phyloP scores from a whole-genome alignment of 1,139 yeast species.

The Yamadazyma friedrichii region DNA sequence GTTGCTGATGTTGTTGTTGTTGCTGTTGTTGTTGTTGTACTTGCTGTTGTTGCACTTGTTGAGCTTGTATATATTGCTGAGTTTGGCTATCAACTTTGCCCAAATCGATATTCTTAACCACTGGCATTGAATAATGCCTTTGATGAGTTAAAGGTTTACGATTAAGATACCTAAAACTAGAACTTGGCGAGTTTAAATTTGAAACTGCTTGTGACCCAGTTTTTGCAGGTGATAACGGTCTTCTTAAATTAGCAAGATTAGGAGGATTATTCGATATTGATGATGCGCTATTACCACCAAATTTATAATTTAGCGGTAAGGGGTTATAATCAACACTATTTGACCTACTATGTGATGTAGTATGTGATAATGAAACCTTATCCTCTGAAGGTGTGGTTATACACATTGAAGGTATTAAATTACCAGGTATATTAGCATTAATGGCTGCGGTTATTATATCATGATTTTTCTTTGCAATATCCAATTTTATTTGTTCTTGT shows the following conservation, averaged over 20 bases:
- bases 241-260: conserved; percentile 8
- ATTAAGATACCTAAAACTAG: conserved; percentile 24
- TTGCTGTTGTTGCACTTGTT: conserved; percentile 3
- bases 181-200: conserved; percentile 39
- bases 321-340: conserved; percentile 14
- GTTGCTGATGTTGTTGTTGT: conserved; percentile 2
- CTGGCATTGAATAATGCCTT: conserved; percentile 46
- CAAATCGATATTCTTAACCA: conserved; percentile 20
- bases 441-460: conserved; percentile 64
- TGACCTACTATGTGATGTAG: conserved; percentile 10
- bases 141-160: conserved; percentile 28
- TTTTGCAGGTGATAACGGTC: conserved; percentile 61
- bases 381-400: conserved; percentile 12
- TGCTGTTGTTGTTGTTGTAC: not conserved
- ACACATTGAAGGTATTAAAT: conserved; percentile 66
- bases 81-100: conserved; percentile 14
- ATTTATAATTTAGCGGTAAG: conserved; percentile 15
- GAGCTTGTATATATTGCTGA: conserved; percentile 4
- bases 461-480: conserved; percentile 57
- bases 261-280: conserved; percentile 2
- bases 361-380: not conserved
- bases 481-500: conserved; percentile 74
- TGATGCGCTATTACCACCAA: conserved; percentile 10
- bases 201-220: conserved; percentile 75
- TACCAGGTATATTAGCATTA: conserved; percentile 63